Evolutionary conservation across 2,329 filamentous ascomycete species (phyloP), one percentile per base, ranked within the genome.

Genomic region (Pseudogymnoascus sp.): DNA sequence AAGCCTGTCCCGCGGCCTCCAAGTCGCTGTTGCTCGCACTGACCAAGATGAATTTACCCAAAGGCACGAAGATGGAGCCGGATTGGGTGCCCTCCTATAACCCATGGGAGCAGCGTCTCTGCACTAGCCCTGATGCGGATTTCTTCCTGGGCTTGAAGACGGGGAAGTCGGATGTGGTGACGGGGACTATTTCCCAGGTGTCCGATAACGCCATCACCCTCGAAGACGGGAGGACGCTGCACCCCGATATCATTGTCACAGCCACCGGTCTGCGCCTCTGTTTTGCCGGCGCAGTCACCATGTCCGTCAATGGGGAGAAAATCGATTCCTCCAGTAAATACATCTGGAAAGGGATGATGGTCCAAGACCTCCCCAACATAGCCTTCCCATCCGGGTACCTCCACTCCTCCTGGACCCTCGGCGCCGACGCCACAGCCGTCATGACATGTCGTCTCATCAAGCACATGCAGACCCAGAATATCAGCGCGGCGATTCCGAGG

Each of bases 31-130:
- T 88, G 34, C 74, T 75, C 16, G 69, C 72, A 3, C 72, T 72
- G 34, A 79, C 81, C 1, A 71, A 73, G 19, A 71, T 71, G 14
- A 76, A 81, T 34, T 77, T 88, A 0, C 85, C 85, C 0, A 68
- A 69, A 0, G 69, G 75, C n/a, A 73, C 84, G 14, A 73, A 76
- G 1, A 71, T 76, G 65, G 79, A 84, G n/a, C 81, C 81, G 1
- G 79, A 86, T 69, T 85, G 85, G 74, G 76, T 76, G 19, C 83
- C 83, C 0, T 70, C 72, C 0, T 86, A 86, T 64, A 79, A 80
- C 5, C 84, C 84, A 0, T 86, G 87, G 85, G 81, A 90, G 63
- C 89, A 92, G 70, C 82, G 89, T 1, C 75, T 92, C 16, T 91
- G 88, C 68, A 76, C 87, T 31, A 82, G 70, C 1, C 72, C 75